Evolutionary conservation across 495 filamentous ascomycete species (phyloP).

Genomic region (Echria macrotheca): DNA sequence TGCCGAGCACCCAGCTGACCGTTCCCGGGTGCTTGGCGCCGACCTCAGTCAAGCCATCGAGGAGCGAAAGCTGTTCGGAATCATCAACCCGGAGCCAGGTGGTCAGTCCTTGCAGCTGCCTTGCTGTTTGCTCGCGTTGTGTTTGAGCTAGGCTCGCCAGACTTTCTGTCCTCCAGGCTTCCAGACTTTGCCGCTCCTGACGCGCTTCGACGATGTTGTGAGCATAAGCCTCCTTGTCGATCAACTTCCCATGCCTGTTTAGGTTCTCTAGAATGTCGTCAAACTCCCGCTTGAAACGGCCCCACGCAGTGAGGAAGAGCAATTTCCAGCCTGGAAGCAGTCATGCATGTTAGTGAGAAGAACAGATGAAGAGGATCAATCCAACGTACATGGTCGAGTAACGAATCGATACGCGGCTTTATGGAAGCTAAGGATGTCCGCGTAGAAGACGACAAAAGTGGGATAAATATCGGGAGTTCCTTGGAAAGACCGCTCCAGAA

Average conservation of each 20-base stretch:
- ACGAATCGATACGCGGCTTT: neutral
- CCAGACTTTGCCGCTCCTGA: conserved; percentile 16
- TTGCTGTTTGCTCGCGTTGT: conserved; percentile 18
- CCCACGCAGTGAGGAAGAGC: conserved; percentile 40
- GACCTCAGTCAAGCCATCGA: conserved; percentile 17
- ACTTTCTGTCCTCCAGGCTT: conserved; percentile 20
- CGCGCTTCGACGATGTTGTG: conserved; percentile 16
- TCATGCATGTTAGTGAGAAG: neutral
- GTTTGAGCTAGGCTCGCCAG: conserved; percentile 12
- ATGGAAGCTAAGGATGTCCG: neutral
- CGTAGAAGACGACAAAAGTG: neutral
- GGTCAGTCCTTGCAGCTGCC: conserved; percentile 18
- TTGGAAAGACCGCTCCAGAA: conserved; percentile 24
- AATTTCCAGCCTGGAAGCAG: conserved; percentile 36
- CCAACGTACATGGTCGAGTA: conserved; percentile 22
- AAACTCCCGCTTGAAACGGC: conserved; percentile 35
- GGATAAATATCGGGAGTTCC: neutral
- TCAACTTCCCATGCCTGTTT: conserved; percentile 26
- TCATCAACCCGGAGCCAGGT: conserved; percentile 26
- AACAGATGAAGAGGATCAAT: neutral
- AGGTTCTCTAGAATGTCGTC: conserved; percentile 35
- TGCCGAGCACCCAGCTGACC: conserved; percentile 23
- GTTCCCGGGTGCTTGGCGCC: conserved; percentile 21
- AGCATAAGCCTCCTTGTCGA: conserved; percentile 34
- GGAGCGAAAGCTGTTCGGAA: conserved; percentile 24